Evolutionary conservation across 1,139 yeast species (phyloP), one percentile per base, ranked within the genome.

Genomic region (Hemisphaericaspora subhashii): DNA sequence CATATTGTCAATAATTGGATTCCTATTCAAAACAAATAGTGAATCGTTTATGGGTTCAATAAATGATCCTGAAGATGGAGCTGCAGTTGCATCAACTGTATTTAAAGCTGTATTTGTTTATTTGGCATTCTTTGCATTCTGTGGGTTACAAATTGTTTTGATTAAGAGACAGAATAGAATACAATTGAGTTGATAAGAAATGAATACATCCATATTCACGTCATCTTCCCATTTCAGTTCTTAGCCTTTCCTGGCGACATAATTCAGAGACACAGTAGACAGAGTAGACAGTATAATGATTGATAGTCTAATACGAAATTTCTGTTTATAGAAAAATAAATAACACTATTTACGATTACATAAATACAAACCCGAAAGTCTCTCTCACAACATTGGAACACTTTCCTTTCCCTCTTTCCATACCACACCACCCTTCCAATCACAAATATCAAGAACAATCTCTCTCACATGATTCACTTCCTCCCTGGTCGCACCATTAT

Each of bases 31-130:
- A 52, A 71, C 72, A 35, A 87, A 83, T 52, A 95, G 88, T 60
- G 98, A 92, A 64, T 76, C 95, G 15, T 83, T 92, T 84, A 83
- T 89, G 69, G 98, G 98, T 6, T 86, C 96, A 30, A 81, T 82
- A 47, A 82, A 74, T 51, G 96, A 90, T 57, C 98, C 98, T 17
- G 86, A 79, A 50, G 92, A 92, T 58, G 98, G 98, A 10, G 80
- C 80, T 47, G 96, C 94, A 67, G 98, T 90, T 33, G 96, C 98
- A 25, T 77, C 79, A 47, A 92, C 98, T 3, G 82, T 92, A 14
- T 86, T 85, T 62, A 83, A 90, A 34, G 97, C 98, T 17, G 97
- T 90, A 5, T 62, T 85, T 45, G 92, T 92, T 10, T 92, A 92
- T 60, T 65, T 82, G 42, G 74, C 72, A 32, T 88, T 89, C 72